phyloP scores from a whole-genome alignment of 176 grass and related monocot species.

The Oryza punctata region DNA sequence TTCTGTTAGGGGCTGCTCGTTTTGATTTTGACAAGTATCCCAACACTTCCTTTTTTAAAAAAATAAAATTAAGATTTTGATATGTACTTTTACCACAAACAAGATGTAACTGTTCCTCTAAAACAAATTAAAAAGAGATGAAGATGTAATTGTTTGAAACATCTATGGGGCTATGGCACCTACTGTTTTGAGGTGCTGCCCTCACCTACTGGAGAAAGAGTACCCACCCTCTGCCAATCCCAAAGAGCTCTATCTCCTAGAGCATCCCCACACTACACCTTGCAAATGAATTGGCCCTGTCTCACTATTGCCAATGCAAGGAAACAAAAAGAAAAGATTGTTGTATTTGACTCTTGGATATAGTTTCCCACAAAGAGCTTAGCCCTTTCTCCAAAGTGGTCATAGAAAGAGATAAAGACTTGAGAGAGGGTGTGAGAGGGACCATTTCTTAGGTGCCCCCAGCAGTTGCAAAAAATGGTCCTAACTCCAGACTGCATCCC shows the following conservation, averaged over 20 bases:
- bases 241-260: neutral
- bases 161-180: neutral
- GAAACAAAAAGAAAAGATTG: constrained; percentile 26
- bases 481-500: constrained; percentile 28
- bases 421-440: constrained; percentile 14
- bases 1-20: neutral
- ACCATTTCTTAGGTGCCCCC: constrained; percentile 42
- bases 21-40: neutral
- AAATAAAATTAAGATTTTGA: neutral
- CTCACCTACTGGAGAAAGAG: neutral
- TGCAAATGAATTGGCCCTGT: constrained; percentile 26
- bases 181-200: constrained; percentile 13
- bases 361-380: constrained; percentile 37
- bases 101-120: neutral
- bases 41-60: neutral
- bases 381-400: constrained; percentile 42
- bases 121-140: too few species aligned
- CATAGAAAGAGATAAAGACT: constrained; percentile 21
- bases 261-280: neutral
- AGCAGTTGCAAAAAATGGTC: constrained; percentile 48
- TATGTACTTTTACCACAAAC: constrained; percentile 13
- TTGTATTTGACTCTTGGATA: constrained; percentile 21
- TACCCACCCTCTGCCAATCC: constrained; percentile 8
- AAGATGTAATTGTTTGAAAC: neutral
- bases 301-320: constrained; percentile 27